phyloP scores from a whole-genome alignment of 148 eudicot species.

The Gaultheria prostrata region DNA sequence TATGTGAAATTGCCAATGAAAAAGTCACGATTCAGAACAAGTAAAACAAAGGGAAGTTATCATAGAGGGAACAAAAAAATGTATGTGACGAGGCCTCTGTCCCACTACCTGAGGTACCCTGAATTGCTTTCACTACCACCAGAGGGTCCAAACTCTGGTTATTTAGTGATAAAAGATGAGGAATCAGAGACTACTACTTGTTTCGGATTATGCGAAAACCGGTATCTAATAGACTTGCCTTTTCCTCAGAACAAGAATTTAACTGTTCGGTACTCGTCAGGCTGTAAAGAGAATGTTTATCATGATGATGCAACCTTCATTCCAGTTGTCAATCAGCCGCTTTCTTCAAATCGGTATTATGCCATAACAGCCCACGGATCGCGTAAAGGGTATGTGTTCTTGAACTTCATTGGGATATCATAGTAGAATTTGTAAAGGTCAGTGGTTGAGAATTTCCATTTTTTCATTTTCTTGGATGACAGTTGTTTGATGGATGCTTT shows the following conservation, averaged over 20 bases:
- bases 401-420: too few species aligned
- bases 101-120: constrained; percentile 37
- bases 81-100: constrained; percentile 58
- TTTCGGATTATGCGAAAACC: constrained; percentile 43
- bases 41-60: too few species aligned
- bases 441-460: too few species aligned
- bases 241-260: constrained; percentile 61
- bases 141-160: constrained; percentile 25
- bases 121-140: constrained; percentile 27
- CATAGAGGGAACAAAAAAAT: too few species aligned
- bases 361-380: constrained; percentile 35
- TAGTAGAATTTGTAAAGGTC: too few species aligned
- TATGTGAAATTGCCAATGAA: too few species aligned
- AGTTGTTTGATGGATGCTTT: too few species aligned
- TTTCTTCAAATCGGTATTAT: constrained; percentile 43
- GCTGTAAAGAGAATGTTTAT: too few species aligned
- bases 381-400: constrained; percentile 42
- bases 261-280: constrained; percentile 15
- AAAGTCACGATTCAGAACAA: too few species aligned
- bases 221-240: constrained; percentile 31
- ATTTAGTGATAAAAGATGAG: constrained; percentile 47
- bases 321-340: constrained; percentile 49
- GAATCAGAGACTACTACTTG: constrained; percentile 34
- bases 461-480: too few species aligned
- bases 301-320: constrained; percentile 30